Percentiles rank a stretch among this genome's conserved stretches.
Evolutionary conservation across 1,284 basidiomycete genomes (phyloP).

Genomic region (Trametes pubescens): DNA sequence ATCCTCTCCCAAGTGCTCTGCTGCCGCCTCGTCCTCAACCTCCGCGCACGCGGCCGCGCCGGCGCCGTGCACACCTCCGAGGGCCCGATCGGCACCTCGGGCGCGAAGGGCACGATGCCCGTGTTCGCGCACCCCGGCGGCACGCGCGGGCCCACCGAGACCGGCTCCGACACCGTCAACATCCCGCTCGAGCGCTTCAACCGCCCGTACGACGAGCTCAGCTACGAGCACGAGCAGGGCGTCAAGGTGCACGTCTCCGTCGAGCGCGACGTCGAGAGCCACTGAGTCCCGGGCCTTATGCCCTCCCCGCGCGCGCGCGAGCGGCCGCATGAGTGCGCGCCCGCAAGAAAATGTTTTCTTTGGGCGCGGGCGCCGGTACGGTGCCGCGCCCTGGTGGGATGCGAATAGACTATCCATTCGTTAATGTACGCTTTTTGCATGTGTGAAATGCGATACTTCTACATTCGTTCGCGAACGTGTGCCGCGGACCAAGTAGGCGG

Average conservation of each 20-base stretch:
- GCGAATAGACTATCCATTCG: background rate
- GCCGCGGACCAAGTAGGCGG: background rate
- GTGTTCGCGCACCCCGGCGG: constrained; percentile 19
- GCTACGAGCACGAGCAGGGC: constrained; percentile 10
- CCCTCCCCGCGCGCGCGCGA: background rate
- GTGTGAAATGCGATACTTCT: background rate
- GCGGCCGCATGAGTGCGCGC: background rate
- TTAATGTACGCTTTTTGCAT: background rate
- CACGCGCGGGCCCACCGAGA: background rate
- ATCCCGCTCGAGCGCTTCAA: constrained; percentile 24
- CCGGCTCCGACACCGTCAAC: constrained; percentile 16
- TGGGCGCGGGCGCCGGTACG: too few species aligned
- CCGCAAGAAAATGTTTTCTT: background rate
- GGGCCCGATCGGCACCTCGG: background rate
- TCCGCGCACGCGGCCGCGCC: constrained; percentile 11
- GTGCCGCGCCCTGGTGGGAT: too few species aligned
- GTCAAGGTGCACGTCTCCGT: constrained; percentile 20
- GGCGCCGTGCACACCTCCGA: constrained; percentile 10
- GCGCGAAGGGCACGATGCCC: constrained; percentile 17
- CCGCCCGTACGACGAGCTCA: constrained; percentile 16
- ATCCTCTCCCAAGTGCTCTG: constrained; percentile 23
- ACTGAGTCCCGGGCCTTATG: too few species aligned
- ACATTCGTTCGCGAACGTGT: background rate
- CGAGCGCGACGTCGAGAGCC: constrained; percentile 17
- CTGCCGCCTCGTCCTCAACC: constrained; percentile 24